phyloP scores from a whole-genome alignment of 176 grass and related monocot genomes.

The Phragmites australis region DNA sequence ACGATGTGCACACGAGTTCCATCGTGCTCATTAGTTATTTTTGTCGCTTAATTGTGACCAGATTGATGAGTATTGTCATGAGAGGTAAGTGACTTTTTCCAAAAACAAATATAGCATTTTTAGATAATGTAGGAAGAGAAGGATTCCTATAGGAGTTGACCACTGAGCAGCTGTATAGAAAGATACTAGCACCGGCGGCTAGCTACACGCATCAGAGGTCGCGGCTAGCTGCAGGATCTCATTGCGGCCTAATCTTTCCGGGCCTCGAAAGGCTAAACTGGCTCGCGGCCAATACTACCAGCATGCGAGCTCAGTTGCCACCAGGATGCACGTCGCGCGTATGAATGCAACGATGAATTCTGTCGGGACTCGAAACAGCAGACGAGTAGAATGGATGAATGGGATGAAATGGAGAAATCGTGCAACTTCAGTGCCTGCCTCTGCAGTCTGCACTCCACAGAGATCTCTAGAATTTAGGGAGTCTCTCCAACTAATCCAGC shows the following conservation, averaged over 20 bases:
- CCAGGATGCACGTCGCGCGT: constrained; percentile 21
- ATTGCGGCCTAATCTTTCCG: constrained; percentile 33
- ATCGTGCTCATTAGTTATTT: background rate
- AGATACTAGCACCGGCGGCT: constrained; percentile 31
- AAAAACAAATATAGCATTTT: background rate
- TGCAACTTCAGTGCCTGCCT: too few species aligned
- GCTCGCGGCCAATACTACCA: constrained; percentile 7
- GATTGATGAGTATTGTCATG: background rate
- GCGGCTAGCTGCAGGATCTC: background rate
- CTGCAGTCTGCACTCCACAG: too few species aligned
- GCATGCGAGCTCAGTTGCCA: background rate
- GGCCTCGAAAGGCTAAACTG: constrained; percentile 53
- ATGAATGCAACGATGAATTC: background rate
- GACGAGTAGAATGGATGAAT: background rate
- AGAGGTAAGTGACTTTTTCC: background rate
- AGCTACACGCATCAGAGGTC: constrained; percentile 7
- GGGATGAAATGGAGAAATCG: background rate
- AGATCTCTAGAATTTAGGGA: too few species aligned
- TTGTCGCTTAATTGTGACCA: background rate
- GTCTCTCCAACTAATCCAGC: too few species aligned
- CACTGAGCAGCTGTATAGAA: background rate
- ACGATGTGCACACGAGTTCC: background rate
- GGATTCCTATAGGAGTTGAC: constrained; percentile 42
- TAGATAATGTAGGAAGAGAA: constrained; percentile 18
- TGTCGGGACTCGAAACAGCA: too few species aligned